Percentiles rank a stretch among this genome's conserved stretches.
These are phyloP conservation scores for Xylariomycetidae sp. DNA, from an alignment of 2,329 filamentous ascomycete species.

Conservation along the genomic window DNA sequence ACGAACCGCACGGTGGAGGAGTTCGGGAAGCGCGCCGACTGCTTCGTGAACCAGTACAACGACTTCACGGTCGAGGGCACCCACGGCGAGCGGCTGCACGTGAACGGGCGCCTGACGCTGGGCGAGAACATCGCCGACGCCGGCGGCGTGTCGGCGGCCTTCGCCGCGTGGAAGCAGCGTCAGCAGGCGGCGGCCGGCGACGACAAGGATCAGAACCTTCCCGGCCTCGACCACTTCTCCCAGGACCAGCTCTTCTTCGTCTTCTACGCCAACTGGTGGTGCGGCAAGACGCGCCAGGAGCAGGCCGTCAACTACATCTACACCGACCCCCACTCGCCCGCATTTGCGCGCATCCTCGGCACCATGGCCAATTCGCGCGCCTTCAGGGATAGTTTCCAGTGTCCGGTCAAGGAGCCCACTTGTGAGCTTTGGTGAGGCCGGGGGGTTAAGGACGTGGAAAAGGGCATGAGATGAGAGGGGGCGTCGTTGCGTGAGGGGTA, in stretches of 20 bases:
- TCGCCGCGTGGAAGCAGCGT: slow-evolving; percentile 54
- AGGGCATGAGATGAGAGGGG: too few species aligned
- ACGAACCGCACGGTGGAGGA: slow-evolving; percentile 49
- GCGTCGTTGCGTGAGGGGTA: too few species aligned
- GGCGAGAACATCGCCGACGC: slow-evolving; percentile 63
- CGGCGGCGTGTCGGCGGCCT: slow-evolving; percentile 54
- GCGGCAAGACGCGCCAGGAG: slow-evolving; percentile 56
- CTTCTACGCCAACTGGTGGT: slow-evolving; percentile 59
- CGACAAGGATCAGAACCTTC: slow-evolving; percentile 43
- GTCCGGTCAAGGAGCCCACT: slow-evolving; percentile 56
- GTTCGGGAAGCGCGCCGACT: slow-evolving; percentile 52
- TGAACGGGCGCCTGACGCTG: slow-evolving; percentile 56
- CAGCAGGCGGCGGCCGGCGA: slow-evolving; percentile 28
- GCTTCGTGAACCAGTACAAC: slow-evolving; percentile 56
- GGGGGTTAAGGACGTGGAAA: too few species aligned
- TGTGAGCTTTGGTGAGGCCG: slow-evolving; percentile 60
- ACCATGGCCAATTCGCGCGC: slow-evolving; percentile 62
- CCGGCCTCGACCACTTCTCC: slow-evolving; percentile 50
- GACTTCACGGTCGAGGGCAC: slow-evolving; percentile 51
- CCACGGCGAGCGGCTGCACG: slow-evolving; percentile 49
- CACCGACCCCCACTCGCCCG: slow-evolving; percentile 60
- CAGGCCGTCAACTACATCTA: slow-evolving; percentile 51
- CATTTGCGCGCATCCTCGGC: slow-evolving; percentile 53
- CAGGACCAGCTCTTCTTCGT: slow-evolving; percentile 62
- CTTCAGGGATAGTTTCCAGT: slow-evolving; percentile 63